Evolutionary conservation across 495 filamentous ascomycete species (phyloP), one percentile per base, ranked within the genome.

Genomic region (Hypoxylon fragiforme): DNA sequence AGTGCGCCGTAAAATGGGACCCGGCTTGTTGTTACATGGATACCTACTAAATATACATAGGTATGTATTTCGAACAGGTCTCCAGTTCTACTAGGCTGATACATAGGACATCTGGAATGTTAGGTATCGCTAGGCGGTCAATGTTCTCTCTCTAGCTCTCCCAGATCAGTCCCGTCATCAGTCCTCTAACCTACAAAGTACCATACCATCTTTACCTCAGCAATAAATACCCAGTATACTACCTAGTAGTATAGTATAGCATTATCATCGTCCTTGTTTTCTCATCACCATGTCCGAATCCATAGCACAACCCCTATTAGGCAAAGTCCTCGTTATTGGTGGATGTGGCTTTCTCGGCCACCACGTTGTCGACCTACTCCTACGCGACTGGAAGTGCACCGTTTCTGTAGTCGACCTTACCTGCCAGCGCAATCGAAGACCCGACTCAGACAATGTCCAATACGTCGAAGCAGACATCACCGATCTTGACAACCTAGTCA

Each of bases 401-500:
- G 79, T 97, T 19, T 85, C 85, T 18, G 90, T 96, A n/a, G 78
- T 97, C 61, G 94, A 99, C 66, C 80, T 97, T 47, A 84, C 77
- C 61, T 91, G 88, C 41, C 78, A 79, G 18, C 73, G 81, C 56
- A 96, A 96, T 72, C 85, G 89, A 31, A 77, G 85, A 15, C 81
- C 87, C 3, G 78, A 76, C n/a, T 74, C 75, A 22, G 77, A 81
- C 49, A 82, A 83, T 40, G 85, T 92, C 26, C 70, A 76, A 14
- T 99, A 99, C 73, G 79, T 88, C 64, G 81, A 91, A 49, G 88
- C 85, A 65, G 92, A 97, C 68, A 91, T 99, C 69, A 96, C 91
- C 30, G 85, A 89, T 35, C 70, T 73, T 43, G 78, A 77, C 42
- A 76, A 77, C 44, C 78, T 96, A 62, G 68, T 85, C 44, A 68